Conservation (phyloP, 2,329 filamentous ascomycete genomes). For the Dactylella cylindrospora region DNA sequence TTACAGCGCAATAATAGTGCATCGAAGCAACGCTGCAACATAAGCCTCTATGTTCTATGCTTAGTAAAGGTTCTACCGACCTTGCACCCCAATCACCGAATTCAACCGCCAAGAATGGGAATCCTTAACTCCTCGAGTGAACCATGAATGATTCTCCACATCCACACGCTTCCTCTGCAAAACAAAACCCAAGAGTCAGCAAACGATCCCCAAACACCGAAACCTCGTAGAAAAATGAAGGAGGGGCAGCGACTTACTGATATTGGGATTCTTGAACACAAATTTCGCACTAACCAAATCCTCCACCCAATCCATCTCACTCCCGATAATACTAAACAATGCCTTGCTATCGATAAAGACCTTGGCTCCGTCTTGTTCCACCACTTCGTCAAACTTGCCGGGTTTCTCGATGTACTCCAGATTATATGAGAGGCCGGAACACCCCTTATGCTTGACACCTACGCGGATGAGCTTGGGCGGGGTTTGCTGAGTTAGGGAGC, state of each 20-base stretch:
- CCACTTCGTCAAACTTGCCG: slow-evolving; percentile 81
- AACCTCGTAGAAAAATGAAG: slow-evolving; percentile 43
- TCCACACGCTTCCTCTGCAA: slow-evolving; percentile 87
- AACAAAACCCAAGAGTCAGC: slow-evolving; percentile 10
- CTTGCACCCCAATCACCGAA: too few relatives aligned
- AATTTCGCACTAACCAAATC: slow-evolving; percentile 91
- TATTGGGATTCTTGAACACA: slow-evolving; percentile 95
- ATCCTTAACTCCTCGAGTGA: slow-evolving; percentile 20
- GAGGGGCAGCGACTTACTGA: slow-evolving; percentile 68
- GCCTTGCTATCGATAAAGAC: slow-evolving; percentile 97
- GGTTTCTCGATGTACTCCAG: slow-evolving; percentile 94
- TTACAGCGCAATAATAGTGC: slow-evolving; percentile 1
- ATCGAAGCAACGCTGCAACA: neutral
- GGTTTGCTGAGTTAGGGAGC: slow-evolving; percentile 74
- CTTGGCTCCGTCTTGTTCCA: slow-evolving; percentile 94
- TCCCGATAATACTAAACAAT: slow-evolving; percentile 95
- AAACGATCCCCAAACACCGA: neutral
- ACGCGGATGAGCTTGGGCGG: slow-evolving; percentile 92
- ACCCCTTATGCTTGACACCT: slow-evolving; percentile 89
- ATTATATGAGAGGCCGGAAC: slow-evolving; percentile 89
- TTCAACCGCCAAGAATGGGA: too few relatives aligned
- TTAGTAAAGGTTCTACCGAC: neutral
- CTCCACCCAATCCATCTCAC: slow-evolving; percentile 98
- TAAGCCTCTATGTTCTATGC: neutral
- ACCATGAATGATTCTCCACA: slow-evolving; percentile 97